These are phyloP conservation scores for Clarireedia sp. DNA, from an alignment of 2,329 filamentous ascomycete species.

Conservation along the genomic window DNA sequence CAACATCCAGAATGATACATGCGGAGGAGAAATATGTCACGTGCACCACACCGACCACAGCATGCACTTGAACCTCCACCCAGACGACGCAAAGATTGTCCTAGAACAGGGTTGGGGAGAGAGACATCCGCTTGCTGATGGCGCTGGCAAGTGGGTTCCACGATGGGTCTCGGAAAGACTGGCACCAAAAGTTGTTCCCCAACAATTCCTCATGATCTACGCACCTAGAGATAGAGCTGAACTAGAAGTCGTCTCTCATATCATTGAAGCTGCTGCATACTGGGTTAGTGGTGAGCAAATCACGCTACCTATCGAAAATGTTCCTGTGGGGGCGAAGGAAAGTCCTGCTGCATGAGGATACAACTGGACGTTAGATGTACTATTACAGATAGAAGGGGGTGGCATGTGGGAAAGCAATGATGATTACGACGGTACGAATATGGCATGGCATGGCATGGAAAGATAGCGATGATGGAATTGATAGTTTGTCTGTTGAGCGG, in stretches of 20 bases:
- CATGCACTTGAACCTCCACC: slow-evolving; percentile 74
- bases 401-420: too few species aligned
- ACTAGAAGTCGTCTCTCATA: slow-evolving; percentile 55
- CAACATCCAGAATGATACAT: slow-evolving; percentile 59
- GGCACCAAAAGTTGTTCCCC: slow-evolving; percentile 42
- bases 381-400: not conserved
- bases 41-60: slow-evolving; percentile 69
- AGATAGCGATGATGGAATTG: not conserved
- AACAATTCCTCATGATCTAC: slow-evolving; percentile 75
- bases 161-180: not conserved
- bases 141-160: slow-evolving; percentile 50
- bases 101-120: slow-evolving; percentile 75
- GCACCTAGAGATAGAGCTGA: slow-evolving; percentile 65
- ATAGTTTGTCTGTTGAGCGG: not conserved
- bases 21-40: slow-evolving; percentile 75
- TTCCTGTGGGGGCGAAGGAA: not conserved
- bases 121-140: slow-evolving; percentile 57
- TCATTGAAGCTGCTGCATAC: slow-evolving; percentile 70
- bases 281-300: slow-evolving; percentile 38
- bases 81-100: slow-evolving; percentile 64
- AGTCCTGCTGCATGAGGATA: not conserved
- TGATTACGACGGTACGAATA: not conserved
- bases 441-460: not conserved
- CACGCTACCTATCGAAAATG: slow-evolving; percentile 15
- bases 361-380: not conserved